Conservation (phyloP, 495 filamentous ascomycete genomes). For the Tetracladium marchalianum region DNA sequence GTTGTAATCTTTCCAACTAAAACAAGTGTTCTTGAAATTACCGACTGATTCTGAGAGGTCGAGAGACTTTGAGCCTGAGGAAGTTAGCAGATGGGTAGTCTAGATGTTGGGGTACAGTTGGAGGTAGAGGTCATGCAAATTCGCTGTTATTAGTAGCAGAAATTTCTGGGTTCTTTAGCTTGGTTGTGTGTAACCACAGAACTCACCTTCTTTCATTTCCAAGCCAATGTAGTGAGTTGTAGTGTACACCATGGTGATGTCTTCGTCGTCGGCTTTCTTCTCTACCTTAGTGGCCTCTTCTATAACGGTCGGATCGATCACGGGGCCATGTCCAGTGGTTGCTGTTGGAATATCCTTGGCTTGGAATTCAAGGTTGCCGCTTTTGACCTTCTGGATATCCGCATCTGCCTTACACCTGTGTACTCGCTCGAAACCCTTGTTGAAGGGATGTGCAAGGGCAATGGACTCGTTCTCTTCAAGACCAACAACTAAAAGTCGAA, state of each 20-base stretch:
- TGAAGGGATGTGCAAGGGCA: slow-evolving; percentile 80
- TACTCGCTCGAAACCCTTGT: slow-evolving; percentile 77
- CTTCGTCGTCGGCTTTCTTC: slow-evolving; percentile 26
- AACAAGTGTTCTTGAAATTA: slow-evolving; percentile 64
- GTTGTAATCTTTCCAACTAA: slow-evolving; percentile 55
- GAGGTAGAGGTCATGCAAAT: slow-evolving; percentile 1
- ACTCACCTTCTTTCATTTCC: slow-evolving; percentile 56
- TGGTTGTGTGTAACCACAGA: slow-evolving; percentile 10
- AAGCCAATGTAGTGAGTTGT: slow-evolving; percentile 85
- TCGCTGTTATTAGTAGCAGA: slow-evolving; percentile 25
- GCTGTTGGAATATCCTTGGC: slow-evolving; percentile 48
- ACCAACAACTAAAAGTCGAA: slow-evolving; percentile 70
- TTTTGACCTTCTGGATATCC: slow-evolving; percentile 58
- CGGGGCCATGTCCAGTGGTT: slow-evolving; percentile 42
- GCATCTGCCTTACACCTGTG: slow-evolving; percentile 63
- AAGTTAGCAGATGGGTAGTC: slow-evolving; percentile 17
- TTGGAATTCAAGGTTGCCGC: slow-evolving; percentile 57
- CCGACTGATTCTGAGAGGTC: slow-evolving; percentile 63
- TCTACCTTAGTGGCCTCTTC: slow-evolving; percentile 21
- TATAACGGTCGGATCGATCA: slow-evolving; percentile 4
- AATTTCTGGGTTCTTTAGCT: slow-evolving; percentile 2
- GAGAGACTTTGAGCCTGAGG: slow-evolving; percentile 42
- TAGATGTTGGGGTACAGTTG: too few species aligned
- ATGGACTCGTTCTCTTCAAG: slow-evolving; percentile 69
- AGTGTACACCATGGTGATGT: slow-evolving; percentile 53